Evolutionary conservation across 805 yeast genomes (phyloP).

Genomic region (Priceomyces medius): DNA sequence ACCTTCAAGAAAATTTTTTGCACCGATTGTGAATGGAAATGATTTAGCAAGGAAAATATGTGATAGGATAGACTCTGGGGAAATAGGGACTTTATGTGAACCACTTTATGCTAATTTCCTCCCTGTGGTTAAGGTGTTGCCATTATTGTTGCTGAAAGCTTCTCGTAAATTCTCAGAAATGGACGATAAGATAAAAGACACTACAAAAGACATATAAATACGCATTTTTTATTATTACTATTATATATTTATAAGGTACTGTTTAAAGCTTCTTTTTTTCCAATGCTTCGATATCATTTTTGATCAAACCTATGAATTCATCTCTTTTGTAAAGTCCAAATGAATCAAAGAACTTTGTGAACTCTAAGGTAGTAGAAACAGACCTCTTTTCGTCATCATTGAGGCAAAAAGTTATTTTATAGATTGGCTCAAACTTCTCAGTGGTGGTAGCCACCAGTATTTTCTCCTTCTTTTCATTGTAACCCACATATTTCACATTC

Average conservation of each 20-base stretch:
- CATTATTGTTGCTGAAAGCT: constrained; percentile 35
- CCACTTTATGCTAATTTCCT: constrained; percentile 50
- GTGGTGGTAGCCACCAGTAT: constrained; percentile 41
- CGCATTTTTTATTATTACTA: neutral
- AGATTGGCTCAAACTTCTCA: constrained; percentile 46
- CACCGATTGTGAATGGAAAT: constrained; percentile 45
- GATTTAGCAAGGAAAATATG: constrained; percentile 37
- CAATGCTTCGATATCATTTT: constrained; percentile 10
- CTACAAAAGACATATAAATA: neutral
- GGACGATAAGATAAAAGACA: constrained; percentile 32
- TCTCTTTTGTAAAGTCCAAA: constrained; percentile 44
- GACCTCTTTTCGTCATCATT: constrained; percentile 22
- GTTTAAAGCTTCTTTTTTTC: constrained; percentile 13
- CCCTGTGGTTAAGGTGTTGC: constrained; percentile 43
- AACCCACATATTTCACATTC: constrained; percentile 48
- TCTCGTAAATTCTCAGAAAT: constrained; percentile 37
- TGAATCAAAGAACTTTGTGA: constrained; percentile 45
- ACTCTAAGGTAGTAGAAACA: constrained; percentile 24
- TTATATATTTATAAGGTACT: neutral
- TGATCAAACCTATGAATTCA: constrained; percentile 12
- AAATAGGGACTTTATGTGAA: constrained; percentile 40
- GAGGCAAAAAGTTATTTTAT: constrained; percentile 33
- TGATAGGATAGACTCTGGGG: constrained; percentile 34
- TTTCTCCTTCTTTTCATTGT: constrained; percentile 27
- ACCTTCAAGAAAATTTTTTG: constrained; percentile 42